A percentile compares a stretch with the other conserved stretches of the same genome.
Conservation (phyloP, 129 eudicot species). For the carrot (Daucus carota) region DNA sequence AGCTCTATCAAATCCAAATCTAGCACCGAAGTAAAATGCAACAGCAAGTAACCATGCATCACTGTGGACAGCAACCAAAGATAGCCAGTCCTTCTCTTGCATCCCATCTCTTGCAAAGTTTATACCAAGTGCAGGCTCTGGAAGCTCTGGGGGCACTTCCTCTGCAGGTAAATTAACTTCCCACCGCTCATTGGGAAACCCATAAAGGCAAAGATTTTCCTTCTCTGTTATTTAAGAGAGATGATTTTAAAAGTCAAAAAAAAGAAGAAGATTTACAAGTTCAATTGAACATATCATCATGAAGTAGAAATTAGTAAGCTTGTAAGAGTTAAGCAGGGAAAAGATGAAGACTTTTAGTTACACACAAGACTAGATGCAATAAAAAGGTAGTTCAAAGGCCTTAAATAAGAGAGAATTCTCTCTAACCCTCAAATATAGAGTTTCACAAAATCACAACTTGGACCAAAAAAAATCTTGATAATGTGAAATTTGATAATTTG, state of each 20-base stretch:
- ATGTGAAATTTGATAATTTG: background rate
- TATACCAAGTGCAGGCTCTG: constrained; percentile 64
- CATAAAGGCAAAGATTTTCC: constrained; percentile 60
- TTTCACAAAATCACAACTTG: background rate
- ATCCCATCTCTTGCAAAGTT: constrained; percentile 63
- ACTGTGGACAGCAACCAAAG: constrained; percentile 63
- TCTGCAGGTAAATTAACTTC: constrained; percentile 59
- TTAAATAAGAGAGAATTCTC: background rate
- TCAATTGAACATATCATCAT: background rate
- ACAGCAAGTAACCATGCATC: constrained; percentile 67
- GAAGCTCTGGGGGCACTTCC: constrained; percentile 69
- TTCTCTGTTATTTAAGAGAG: constrained; percentile 36
- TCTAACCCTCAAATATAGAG: background rate
- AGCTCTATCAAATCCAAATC: constrained; percentile 60
- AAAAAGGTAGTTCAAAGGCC: background rate
- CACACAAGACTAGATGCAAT: background rate
- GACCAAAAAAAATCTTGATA: background rate
- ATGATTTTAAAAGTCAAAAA: background rate
- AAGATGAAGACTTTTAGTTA: background rate
- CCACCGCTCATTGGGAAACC: constrained; percentile 59
- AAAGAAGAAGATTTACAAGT: constrained; percentile 2
- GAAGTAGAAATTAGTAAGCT: background rate
- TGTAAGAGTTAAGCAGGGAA: background rate
- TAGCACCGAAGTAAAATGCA: constrained; percentile 55
- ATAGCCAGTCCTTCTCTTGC: constrained; percentile 67